phyloP scores from a whole-genome alignment of 139 green algal genomes.

The Coelastrella sp. region DNA sequence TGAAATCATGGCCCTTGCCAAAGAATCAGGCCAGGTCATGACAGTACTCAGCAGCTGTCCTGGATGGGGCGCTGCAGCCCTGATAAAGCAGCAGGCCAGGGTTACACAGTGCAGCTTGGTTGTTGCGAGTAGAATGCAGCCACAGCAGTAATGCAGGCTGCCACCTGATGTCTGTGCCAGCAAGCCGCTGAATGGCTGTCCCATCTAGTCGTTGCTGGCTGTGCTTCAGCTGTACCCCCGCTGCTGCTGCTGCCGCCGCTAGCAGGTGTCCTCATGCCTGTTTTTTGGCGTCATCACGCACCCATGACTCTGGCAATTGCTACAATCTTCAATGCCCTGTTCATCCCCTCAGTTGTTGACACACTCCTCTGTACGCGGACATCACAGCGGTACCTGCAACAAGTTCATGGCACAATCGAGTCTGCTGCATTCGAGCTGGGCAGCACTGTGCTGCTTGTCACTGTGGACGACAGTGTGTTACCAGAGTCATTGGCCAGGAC shows the following conservation, averaged over 20 bases:
- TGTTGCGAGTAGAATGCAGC: too few relatives aligned
- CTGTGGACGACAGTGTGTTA: background rate
- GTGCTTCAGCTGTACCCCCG: background rate
- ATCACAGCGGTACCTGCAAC: background rate
- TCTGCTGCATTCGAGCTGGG: background rate
- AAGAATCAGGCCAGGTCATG: background rate
- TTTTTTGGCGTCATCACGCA: conserved; percentile 7
- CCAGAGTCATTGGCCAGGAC: background rate
- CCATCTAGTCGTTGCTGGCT: background rate
- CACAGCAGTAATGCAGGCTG: too few relatives aligned
- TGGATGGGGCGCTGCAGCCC: too few relatives aligned
- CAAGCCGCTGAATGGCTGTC: background rate
- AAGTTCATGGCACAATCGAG: background rate
- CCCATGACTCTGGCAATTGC: background rate
- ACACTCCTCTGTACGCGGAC: conserved; percentile 4
- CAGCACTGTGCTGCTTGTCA: background rate
- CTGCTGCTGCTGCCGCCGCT: background rate
- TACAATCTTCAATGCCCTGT: background rate
- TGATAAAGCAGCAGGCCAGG: too few relatives aligned
- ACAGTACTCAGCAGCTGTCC: too few relatives aligned
- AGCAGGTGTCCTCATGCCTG: conserved; percentile 22
- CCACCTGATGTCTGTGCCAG: background rate
- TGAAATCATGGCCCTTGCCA: background rate
- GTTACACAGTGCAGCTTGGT: too few relatives aligned
- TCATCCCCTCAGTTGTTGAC: conserved; percentile 24